Conservation (phyloP, 2,329 filamentous ascomycete genomes). For the Aspergillus neotritici region DNA sequence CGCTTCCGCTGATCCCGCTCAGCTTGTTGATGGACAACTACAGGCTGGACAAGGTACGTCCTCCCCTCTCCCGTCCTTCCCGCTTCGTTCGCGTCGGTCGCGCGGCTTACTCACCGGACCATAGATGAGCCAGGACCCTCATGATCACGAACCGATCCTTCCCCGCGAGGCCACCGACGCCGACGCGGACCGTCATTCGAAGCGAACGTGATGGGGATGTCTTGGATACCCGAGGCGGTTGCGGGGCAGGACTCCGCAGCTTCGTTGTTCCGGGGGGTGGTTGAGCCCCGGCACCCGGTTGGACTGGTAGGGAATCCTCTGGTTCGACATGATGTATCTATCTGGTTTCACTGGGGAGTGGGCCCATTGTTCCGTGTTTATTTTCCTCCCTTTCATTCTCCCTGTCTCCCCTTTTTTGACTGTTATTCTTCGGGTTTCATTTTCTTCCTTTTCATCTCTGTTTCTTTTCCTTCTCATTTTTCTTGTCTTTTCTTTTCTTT, state of each 20-base stretch:
- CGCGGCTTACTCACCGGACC: constrained; percentile 10
- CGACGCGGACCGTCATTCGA: constrained; percentile 17
- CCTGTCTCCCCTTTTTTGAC: too few species aligned
- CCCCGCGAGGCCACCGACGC: constrained; percentile 12
- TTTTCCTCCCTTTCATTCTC: too few species aligned
- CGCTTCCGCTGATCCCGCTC: constrained; percentile 53
- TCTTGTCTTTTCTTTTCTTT: too few species aligned
- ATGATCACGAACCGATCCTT: constrained; percentile 10
- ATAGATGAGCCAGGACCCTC: constrained; percentile 25
- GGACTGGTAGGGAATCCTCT: too few species aligned
- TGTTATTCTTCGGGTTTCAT: too few species aligned
- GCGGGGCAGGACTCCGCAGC: background rate
- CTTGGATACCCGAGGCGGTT: too few species aligned
- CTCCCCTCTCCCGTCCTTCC: background rate
- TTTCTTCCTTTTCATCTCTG: too few species aligned
- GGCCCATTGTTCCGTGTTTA: too few species aligned
- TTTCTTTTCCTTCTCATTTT: too few species aligned
- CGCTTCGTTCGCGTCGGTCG: background rate
- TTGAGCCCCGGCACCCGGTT: too few species aligned
- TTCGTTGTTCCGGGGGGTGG: background rate
- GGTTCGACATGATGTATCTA: too few species aligned
- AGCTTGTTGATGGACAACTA: constrained; percentile 55
- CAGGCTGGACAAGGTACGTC: constrained; percentile 47
- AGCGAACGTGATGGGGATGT: constrained; percentile 20
- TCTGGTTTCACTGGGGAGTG: too few species aligned